A percentile compares a stretch with the other conserved stretches of the same genome.
Evolutionary conservation across 2,329 filamentous ascomycete species (phyloP).

Genomic region (Phaeoacremonium minimum): DNA sequence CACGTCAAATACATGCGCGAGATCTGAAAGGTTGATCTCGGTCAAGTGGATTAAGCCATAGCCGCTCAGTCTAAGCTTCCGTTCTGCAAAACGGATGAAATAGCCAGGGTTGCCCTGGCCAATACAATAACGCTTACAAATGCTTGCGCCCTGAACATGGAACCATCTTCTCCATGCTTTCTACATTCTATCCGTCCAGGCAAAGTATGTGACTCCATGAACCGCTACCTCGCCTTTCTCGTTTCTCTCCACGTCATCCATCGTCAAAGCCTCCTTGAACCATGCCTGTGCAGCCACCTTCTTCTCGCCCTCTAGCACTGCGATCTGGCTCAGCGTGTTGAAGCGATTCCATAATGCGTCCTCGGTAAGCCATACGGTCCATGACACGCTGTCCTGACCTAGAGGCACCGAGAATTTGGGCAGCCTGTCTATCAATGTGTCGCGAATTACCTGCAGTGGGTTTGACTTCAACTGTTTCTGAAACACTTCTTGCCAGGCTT

Average conservation of each 20-base stretch:
- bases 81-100: too few relatives aligned
- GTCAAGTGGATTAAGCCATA: too few relatives aligned
- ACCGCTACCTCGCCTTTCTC: constrained; percentile 58
- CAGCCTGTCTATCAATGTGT: constrained; percentile 30
- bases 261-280: constrained; percentile 50
- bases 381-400: constrained; percentile 49
- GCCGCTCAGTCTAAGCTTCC: too few relatives aligned
- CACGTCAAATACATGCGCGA: too few relatives aligned
- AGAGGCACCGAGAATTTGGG: constrained; percentile 58
- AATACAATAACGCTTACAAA: too few relatives aligned
- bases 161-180: constrained; percentile 3
- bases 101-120: too few relatives aligned
- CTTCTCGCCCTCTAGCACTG: constrained; percentile 48
- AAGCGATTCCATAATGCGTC: constrained; percentile 62
- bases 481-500: constrained; percentile 61
- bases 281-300: constrained; percentile 41
- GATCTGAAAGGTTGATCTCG: too few relatives aligned
- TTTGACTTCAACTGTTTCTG: constrained; percentile 50
- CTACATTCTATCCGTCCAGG: constrained; percentile 53
- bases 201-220: constrained; percentile 60
- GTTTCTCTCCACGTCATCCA: constrained; percentile 51
- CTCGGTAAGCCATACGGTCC: constrained; percentile 52
- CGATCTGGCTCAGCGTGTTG: constrained; percentile 64
- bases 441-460: constrained; percentile 44
- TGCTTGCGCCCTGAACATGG: too few relatives aligned